phyloP scores from a whole-genome alignment of 2,329 filamentous ascomycete species.

The Pyrenophora graminea region DNA sequence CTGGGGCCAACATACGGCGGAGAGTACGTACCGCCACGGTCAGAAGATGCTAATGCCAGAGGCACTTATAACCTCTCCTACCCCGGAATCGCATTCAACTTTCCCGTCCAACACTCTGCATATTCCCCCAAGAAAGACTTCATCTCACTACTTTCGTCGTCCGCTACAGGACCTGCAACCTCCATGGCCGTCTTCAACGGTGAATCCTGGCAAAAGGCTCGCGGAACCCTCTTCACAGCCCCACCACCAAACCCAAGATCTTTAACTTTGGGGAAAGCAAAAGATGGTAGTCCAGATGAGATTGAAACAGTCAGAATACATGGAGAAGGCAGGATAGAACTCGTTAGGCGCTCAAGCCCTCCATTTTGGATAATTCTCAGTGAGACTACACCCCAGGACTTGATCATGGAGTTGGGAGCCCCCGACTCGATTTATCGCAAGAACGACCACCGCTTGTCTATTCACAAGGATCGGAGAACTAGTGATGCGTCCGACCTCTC shows the following conservation, averaged over 20 bases:
- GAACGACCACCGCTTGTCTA: conserved; percentile 84
- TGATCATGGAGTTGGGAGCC: conserved; percentile 87
- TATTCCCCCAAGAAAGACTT: conserved; percentile 81
- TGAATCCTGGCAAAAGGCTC: conserved; percentile 84
- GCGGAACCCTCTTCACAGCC: conserved; percentile 76
- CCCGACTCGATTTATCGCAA: conserved; percentile 94
- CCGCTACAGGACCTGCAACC: conserved; percentile 73
- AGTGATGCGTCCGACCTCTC: conserved; percentile 45
- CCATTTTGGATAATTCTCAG: conserved; percentile 76
- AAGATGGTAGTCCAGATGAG: conserved; percentile 85
- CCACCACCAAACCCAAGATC: conserved; percentile 74
- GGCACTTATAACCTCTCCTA: conserved; percentile 92
- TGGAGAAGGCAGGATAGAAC: conserved; percentile 76
- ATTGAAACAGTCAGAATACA: conserved; percentile 78
- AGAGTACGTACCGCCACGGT: conserved; percentile 76
- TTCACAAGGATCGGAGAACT: conserved; percentile 61
- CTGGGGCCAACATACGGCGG: conserved; percentile 92
- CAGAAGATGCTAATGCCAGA: conserved; percentile 55
- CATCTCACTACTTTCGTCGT: conserved; percentile 80
- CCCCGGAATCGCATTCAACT: conserved; percentile 91
- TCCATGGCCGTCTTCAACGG: conserved; percentile 93
- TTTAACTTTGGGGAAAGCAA: conserved; percentile 66
- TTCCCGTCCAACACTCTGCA: conserved; percentile 72
- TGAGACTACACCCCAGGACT: conserved; percentile 87
- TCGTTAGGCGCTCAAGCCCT: conserved; percentile 70